Percentiles rank a stretch among this genome's conserved stretches.
Evolutionary conservation across 139 green algal species (phyloP).

Genomic region (Tetradesmus obliquus): DNA sequence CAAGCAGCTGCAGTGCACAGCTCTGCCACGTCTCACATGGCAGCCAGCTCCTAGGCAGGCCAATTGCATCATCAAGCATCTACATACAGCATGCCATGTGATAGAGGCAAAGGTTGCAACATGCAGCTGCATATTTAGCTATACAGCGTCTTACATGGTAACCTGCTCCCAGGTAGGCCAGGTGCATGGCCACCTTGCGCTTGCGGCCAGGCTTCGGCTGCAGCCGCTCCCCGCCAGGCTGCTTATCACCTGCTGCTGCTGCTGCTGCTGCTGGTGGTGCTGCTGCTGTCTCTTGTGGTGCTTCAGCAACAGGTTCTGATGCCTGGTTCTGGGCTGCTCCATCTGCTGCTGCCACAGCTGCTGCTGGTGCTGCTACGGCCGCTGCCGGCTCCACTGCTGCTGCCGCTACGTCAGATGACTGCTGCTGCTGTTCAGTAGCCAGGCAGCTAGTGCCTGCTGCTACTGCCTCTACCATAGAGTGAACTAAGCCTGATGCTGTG

Average conservation of each 20-base stretch:
- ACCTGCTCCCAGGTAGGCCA: slow-evolving; percentile 84
- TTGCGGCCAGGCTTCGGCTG: slow-evolving; percentile 5
- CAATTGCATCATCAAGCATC: slow-evolving; percentile 62
- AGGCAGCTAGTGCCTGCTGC: neutral
- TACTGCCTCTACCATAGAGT: neutral
- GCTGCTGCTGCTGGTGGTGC: neutral
- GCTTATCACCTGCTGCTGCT: neutral
- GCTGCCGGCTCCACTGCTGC: neutral
- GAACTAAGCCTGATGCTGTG: neutral
- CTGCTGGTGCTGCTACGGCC: neutral
- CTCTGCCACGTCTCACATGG: slow-evolving; percentile 41
- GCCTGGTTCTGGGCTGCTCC: neutral
- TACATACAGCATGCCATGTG: too few relatives aligned
- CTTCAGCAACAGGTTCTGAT: neutral
- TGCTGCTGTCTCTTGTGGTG: neutral
- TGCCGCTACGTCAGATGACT: too few relatives aligned
- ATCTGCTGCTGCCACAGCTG: slow-evolving; percentile 1
- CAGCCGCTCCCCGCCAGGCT: neutral
- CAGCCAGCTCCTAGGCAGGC: slow-evolving; percentile 86
- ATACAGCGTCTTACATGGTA: slow-evolving; percentile 64
- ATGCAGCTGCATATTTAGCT: neutral
- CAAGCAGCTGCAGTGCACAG: too few relatives aligned
- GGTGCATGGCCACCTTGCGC: slow-evolving; percentile 83
- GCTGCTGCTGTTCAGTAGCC: neutral
- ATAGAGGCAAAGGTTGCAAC: neutral